Base-by-base conservation (phyloP, 169 alveolate species). In the Cryptosporidium viatorum region DNA sequence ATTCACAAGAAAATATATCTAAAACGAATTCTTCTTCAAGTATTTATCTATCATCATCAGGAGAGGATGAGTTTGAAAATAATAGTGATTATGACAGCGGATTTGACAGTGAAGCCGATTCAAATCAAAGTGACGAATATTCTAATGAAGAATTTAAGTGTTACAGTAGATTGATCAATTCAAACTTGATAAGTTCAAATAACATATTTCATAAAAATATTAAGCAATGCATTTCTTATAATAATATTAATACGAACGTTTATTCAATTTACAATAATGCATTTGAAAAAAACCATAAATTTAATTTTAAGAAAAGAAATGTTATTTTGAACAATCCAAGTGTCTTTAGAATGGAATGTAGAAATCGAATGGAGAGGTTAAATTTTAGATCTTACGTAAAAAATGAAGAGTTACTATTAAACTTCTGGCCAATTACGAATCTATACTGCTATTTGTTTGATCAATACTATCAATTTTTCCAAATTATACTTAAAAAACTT, bases 391-490 rank as follows among this genome's bases (percentile, higher is more conserved):
- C 89, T 26, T 80, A 62, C 45, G 33, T 55, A 41, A 80, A 43
- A 21, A 59, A 26, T 31, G 75, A 80, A 26, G 89, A 80, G 31
- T 23, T 80, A 29, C 50, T 80, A 4, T 62, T 80, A 29, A 80
- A 80, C 23, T 80, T 80, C 26, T 80, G 89, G 89, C 89, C 89
- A 26, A 37, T 80, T 35, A 37, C 73, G 62, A 80, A 80, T 80
- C 50, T 80, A 10, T 80, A 80, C 45, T 65, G 89, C n/a, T 80
- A 80, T 48, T 62, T 80, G 37, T 80, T 26, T 29, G 75, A 80
- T 29, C 89, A 67, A 37, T 80, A 62, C 41, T 21, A 60, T 16
- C 43, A 41, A 23, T 80, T 80, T 65, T 80, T 80, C 67, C 65
- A 65, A 29, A 7, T 80, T 26, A 80, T 80, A 29, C 52, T 80